Percentiles rank a stretch among this genome's conserved stretches.
These are phyloP conservation scores for Termitomyces sp. DNA, from an alignment of 768 basidiomycete genomes.

Conservation along the genomic window DNA sequence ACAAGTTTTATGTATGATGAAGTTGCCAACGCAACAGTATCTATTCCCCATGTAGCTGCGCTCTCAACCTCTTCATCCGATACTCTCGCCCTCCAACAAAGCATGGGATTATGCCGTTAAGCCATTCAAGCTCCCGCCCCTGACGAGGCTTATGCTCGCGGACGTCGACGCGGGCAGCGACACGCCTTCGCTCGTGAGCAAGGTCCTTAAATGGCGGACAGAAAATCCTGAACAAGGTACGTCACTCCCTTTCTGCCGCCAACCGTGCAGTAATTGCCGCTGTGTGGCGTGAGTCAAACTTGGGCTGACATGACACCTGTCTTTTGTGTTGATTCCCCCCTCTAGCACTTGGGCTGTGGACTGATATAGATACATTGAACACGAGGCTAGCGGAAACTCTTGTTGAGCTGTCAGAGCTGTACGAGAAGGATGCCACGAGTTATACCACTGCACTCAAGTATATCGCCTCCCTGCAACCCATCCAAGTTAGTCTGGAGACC, in stretches of 20 bases:
- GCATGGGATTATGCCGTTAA: constrained; percentile 73
- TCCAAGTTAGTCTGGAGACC: constrained; percentile 43
- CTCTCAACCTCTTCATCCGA: constrained; percentile 40
- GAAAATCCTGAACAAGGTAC: constrained; percentile 58
- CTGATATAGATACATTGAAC: constrained; percentile 59
- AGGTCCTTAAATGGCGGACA: constrained; percentile 88
- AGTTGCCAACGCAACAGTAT: neutral
- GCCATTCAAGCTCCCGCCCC: constrained; percentile 80
- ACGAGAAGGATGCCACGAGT: constrained; percentile 42
- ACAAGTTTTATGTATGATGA: neutral
- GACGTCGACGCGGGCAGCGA: constrained; percentile 97
- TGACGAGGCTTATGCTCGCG: constrained; percentile 83
- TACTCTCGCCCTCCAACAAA: constrained; percentile 61
- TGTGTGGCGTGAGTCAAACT: constrained; percentile 7
- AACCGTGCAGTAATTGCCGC: neutral
- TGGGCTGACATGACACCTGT: constrained; percentile 8
- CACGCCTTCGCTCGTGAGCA: constrained; percentile 90
- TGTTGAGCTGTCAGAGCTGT: constrained; percentile 45
- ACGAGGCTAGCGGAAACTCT: constrained; percentile 55
- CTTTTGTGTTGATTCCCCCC: constrained; percentile 1
- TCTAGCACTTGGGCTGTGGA: constrained; percentile 66
- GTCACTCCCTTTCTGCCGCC: constrained; percentile 1
- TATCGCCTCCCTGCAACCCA: constrained; percentile 56
- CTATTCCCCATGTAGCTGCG: constrained; percentile 2
- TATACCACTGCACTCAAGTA: constrained; percentile 63